Conservation (phyloP, 2,329 filamentous ascomycete genomes). For the Monilinia laxa region DNA sequence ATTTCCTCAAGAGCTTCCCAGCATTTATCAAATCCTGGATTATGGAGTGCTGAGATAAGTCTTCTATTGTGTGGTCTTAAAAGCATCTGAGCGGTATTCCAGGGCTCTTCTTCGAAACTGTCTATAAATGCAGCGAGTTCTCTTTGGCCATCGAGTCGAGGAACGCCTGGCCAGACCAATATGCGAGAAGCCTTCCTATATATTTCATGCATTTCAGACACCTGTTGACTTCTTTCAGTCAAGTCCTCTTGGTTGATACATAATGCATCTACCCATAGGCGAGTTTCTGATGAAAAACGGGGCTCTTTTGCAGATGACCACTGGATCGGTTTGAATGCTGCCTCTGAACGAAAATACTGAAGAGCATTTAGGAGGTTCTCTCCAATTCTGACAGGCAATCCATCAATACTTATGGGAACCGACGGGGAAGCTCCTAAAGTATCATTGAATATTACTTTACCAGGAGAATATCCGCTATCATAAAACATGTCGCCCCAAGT, state of each 20-base stretch:
- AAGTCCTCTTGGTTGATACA: not conserved
- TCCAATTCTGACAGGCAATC: not conserved
- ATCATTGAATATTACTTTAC: too few relatives aligned
- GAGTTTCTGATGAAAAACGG: not conserved
- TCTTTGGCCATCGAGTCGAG: not conserved
- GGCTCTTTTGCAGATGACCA: not conserved
- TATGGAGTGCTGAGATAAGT: not conserved
- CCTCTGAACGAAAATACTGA: not conserved
- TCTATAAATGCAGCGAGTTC: not conserved
- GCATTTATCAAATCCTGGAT: not conserved
- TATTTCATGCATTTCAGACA: not conserved
- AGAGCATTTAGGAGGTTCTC: not conserved
- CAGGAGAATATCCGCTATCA: not conserved
- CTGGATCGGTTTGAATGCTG: not conserved
- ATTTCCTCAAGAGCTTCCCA: not conserved
- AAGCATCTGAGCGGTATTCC: not conserved
- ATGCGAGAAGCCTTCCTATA: not conserved
- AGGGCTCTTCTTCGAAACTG: not conserved
- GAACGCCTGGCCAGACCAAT: not conserved
- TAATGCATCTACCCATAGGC: not conserved
- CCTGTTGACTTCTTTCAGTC: not conserved
- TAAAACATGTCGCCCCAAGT: not conserved
- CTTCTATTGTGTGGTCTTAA: not conserved
- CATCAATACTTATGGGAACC: not conserved
- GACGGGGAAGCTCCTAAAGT: not conserved